A percentile compares a stretch with the other conserved stretches of the same genome.
These are phyloP conservation scores for Trichoderma koningiopsis DNA, from an alignment of 2,329 filamentous ascomycete species.

Conservation along the genomic window DNA sequence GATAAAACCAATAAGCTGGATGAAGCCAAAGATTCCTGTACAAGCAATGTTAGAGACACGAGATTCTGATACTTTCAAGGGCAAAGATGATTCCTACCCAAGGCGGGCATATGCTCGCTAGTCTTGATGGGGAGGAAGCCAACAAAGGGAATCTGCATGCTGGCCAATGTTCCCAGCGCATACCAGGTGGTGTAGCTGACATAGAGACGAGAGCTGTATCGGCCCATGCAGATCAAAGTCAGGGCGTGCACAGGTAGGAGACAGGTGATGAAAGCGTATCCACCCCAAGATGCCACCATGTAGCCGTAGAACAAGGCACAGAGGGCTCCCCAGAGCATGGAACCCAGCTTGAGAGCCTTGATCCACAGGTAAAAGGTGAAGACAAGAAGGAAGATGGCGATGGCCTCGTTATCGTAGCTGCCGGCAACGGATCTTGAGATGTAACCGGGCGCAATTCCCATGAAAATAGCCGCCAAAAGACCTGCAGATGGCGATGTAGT, in stretches of 20 bases:
- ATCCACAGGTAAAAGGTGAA: constrained; percentile 99
- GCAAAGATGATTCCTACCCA: constrained; percentile 63
- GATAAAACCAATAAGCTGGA: constrained; percentile 90
- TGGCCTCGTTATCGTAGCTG: constrained; percentile 99
- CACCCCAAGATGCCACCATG: constrained; percentile 99
- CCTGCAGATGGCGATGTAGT: constrained; percentile 92
- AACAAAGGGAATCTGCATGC: constrained; percentile 99
- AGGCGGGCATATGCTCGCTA: constrained; percentile 96
- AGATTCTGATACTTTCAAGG: constrained; percentile 20
- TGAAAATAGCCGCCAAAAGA: constrained; percentile 90
- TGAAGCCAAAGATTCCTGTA: constrained; percentile 86
- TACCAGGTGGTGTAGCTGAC: constrained; percentile 99
- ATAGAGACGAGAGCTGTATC: constrained; percentile 91
- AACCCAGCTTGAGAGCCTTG: constrained; percentile 95
- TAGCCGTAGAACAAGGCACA: constrained; percentile 98
- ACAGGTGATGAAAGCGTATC: constrained; percentile 99
- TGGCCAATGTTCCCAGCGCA: constrained; percentile 89
- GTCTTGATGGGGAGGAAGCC: constrained; percentile 95
- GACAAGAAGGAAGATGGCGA: constrained; percentile 97
- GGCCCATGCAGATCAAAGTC: constrained; percentile 92
- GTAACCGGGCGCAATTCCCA: constrained; percentile 97
- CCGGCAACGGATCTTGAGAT: constrained; percentile 97
- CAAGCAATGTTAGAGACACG: constrained; percentile 18
- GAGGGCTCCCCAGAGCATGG: constrained; percentile 92
- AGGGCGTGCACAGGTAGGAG: constrained; percentile 92